phyloP scores from a whole-genome alignment of 805 yeast species.

The Candida coleopterorum region DNA sequence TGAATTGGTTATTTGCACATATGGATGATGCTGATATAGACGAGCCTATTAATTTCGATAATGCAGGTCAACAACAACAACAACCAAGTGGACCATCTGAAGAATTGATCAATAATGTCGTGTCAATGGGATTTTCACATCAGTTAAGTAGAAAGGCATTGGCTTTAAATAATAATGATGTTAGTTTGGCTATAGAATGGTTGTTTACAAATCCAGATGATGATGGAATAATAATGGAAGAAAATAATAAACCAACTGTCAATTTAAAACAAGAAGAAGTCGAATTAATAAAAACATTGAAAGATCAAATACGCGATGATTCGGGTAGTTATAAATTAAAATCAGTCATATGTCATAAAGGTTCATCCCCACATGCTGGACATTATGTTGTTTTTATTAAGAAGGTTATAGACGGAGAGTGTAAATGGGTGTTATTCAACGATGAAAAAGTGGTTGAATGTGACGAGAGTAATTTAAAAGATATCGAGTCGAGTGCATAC shows the following conservation, averaged over 20 bases:
- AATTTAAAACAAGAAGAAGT: conserved; percentile 25
- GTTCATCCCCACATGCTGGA: conserved; percentile 84
- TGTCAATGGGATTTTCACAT: conserved; percentile 73
- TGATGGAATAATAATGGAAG: conserved; percentile 52
- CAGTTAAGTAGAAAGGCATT: conserved; percentile 73
- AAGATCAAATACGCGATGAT: conserved; percentile 1
- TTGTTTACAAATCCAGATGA: conserved; percentile 78
- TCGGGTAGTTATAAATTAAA: conserved; percentile 43
- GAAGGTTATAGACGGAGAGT: conserved; percentile 31
- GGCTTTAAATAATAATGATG: conserved; percentile 49
- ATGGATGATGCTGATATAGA: conserved; percentile 83
- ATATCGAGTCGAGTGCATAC: conserved; percentile 44
- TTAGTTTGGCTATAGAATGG: conserved; percentile 88
- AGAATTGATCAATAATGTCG: conserved; percentile 44
- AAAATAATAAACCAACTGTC: conserved; percentile 11
- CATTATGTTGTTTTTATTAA: conserved; percentile 81
- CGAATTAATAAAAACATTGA: conserved; percentile 13
- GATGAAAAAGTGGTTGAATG: conserved; percentile 81
- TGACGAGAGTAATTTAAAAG: conserved; percentile 38
- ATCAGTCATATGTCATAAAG: conserved; percentile 83
- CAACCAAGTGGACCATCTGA: conserved; percentile 14
- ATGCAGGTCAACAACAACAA: no score
- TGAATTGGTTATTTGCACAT: conserved; percentile 87
- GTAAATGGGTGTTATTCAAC: conserved; percentile 73
- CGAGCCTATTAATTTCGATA: conserved; percentile 45